These are phyloP conservation scores for Pisolithus albus DNA, from an alignment of 768 basidiomycete species.

Conservation along the genomic window DNA sequence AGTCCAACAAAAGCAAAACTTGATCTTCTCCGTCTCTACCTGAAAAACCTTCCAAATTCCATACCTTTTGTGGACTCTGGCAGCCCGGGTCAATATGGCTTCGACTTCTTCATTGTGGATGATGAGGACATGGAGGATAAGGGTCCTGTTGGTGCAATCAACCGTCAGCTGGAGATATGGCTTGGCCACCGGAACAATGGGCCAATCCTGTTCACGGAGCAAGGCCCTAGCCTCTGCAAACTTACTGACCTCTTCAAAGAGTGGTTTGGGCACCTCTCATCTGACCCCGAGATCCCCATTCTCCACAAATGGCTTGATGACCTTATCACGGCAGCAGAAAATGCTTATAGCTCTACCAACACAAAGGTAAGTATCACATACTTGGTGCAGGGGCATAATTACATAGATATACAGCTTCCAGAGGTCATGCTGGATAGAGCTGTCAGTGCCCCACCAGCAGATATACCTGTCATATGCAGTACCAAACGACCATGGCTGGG, in stretches of 20 bases:
- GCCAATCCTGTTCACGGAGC: not conserved
- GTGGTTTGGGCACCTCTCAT: no score
- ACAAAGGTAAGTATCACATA: not conserved
- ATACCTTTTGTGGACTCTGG: not conserved
- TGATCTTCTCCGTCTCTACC: not conserved
- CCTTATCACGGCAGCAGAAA: slow-evolving; percentile 4
- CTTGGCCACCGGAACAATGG: slow-evolving; percentile 3
- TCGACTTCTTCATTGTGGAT: not conserved
- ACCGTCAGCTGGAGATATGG: slow-evolving; percentile 1
- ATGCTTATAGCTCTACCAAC: not conserved
- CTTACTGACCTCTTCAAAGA: no score
- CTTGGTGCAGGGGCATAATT: no score
- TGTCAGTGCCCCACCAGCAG: no score
- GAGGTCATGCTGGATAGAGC: no score
- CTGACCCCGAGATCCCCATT: no score
- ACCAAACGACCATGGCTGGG: no score
- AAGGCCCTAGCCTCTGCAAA: no score
- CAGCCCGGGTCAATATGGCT: not conserved
- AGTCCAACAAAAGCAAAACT: not conserved
- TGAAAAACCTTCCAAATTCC: not conserved
- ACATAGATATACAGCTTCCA: no score
- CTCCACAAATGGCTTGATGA: slow-evolving; percentile 15
- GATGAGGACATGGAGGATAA: not conserved
- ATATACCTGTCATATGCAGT: no score
- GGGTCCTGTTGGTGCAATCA: not conserved